These are phyloP conservation scores for Didymella pinodella DNA, from an alignment of 2,329 filamentous ascomycete species.

Conservation along the genomic window DNA sequence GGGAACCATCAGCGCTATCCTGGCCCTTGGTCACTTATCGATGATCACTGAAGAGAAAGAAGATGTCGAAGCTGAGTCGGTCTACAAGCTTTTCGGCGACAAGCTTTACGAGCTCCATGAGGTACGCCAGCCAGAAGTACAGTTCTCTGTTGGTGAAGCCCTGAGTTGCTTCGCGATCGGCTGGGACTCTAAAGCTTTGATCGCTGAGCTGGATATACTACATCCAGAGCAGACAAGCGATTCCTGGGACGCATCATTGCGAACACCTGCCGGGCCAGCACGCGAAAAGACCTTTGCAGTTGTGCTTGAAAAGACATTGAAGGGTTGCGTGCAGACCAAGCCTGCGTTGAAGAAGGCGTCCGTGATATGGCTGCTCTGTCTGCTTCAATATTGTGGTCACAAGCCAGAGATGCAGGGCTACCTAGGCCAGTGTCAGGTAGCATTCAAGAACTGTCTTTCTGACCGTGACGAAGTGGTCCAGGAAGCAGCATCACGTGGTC, in stretches of 20 bases:
- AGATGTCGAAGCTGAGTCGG: slow-evolving; percentile 40
- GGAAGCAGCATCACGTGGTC: slow-evolving; percentile 88
- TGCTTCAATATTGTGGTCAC: slow-evolving; percentile 89
- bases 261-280: slow-evolving; percentile 43
- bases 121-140: slow-evolving; percentile 83
- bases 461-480: slow-evolving; percentile 94
- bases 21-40: slow-evolving; percentile 79
- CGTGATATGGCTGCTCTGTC: slow-evolving; percentile 91
- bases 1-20: slow-evolving; percentile 81
- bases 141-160: slow-evolving; percentile 90
- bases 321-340: slow-evolving; percentile 82
- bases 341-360: slow-evolving; percentile 90
- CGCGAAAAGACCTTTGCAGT: slow-evolving; percentile 57
- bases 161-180: slow-evolving; percentile 78
- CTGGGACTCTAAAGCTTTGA: slow-evolving; percentile 83
- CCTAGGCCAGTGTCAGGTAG: slow-evolving; percentile 80
- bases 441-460: slow-evolving; percentile 86
- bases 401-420: slow-evolving; percentile 75
- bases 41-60: slow-evolving; percentile 62
- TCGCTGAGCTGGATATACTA: slow-evolving; percentile 78
- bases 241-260: slow-evolving; percentile 40
- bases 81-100: slow-evolving; percentile 66
- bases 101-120: slow-evolving; percentile 81
- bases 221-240: slow-evolving; percentile 51
- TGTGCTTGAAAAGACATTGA: slow-evolving; percentile 75